Base-by-base conservation (phyloP, 139 green algal genomes). In the Auxenochlorella protothecoides region DNA sequence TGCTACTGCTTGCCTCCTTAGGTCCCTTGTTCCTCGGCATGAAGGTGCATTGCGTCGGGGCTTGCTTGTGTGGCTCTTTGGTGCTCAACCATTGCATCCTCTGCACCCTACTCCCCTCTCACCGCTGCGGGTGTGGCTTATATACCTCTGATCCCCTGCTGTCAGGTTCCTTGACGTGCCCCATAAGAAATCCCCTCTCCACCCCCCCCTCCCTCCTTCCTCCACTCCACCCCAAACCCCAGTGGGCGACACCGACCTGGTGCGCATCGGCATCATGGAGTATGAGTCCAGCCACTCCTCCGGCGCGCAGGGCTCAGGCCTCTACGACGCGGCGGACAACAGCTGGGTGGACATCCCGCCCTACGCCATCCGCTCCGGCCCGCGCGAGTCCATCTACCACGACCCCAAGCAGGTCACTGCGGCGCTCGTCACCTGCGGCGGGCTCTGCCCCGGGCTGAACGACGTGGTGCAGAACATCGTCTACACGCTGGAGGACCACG, bases 381-480 rank as follows among this genome's bases (percentile, higher is more conserved):
- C 92, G 2, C 80, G 92, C 15, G 77, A 76, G 56, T 88, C 66
- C 8, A 88, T 97, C 56, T 94, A 92, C 76, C 94, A 91, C 64
- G 77, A 96, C 69, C 87, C 89, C 11, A 53, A 76, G 57, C 85
- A 96, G 81, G 92, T 97, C 8, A 88, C 84, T 53, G 92, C 92
- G 6, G 91, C 89, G 6, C 87, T 97, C 16, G 91, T 97, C 7
- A 97, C 92, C 5, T 97, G 93, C 74, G 93, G 93, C 10, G 93
- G 93, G 2, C 86, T 98, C 55, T 98, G 93, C 77, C 93, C 93
- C 2, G 93, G 93, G 10, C 85, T 98, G 44, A 98, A 98, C 74
- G 93, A 96, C 63, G 93, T 98, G 5, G 83, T 98, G 27, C 86
- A 94, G 70, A 92, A 93, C 77, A 92, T 96, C 44, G 91, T 94